phyloP scores from a whole-genome alignment of 2,329 filamentous ascomycete genomes.

The Claviceps purpurea region DNA sequence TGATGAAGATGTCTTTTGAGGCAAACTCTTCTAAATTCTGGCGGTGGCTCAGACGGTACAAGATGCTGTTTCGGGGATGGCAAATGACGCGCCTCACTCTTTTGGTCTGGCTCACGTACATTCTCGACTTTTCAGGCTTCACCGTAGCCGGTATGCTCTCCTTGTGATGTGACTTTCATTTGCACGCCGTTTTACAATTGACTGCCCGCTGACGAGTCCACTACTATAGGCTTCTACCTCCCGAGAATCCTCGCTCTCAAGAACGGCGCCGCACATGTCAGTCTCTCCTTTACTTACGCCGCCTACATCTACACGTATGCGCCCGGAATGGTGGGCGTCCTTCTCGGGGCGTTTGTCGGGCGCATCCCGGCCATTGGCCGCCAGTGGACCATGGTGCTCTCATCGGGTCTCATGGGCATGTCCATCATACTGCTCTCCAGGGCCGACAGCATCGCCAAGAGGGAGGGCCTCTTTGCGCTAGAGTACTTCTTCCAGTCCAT shows the following conservation, averaged over 20 bases:
- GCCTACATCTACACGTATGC: constrained; percentile 41
- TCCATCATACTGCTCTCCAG: constrained; percentile 33
- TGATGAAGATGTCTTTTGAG: not conserved
- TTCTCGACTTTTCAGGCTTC: constrained; percentile 26
- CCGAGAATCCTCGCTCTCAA: constrained; percentile 38
- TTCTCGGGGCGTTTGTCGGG: constrained; percentile 30
- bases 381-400: constrained; percentile 31
- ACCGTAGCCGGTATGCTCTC: constrained; percentile 20
- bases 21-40: not conserved
- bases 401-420: constrained; percentile 28
- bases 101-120: constrained; percentile 24
- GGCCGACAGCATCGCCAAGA: constrained; percentile 23
- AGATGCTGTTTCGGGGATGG: constrained; percentile 19
- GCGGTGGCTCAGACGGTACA: constrained; percentile 14
- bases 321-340: constrained; percentile 36
- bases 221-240: constrained; percentile 24
- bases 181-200: too few relatives aligned
- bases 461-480: constrained; percentile 26
- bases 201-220: not conserved
- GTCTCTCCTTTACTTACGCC: constrained; percentile 33
- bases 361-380: constrained; percentile 24
- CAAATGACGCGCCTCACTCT: constrained; percentile 23
- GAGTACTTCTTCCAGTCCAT: constrained; percentile 33
- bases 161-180: not conserved
- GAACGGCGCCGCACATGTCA: constrained; percentile 29